Conservation (phyloP, 768 basidiomycete genomes). For the Boletus reticulatus region DNA sequence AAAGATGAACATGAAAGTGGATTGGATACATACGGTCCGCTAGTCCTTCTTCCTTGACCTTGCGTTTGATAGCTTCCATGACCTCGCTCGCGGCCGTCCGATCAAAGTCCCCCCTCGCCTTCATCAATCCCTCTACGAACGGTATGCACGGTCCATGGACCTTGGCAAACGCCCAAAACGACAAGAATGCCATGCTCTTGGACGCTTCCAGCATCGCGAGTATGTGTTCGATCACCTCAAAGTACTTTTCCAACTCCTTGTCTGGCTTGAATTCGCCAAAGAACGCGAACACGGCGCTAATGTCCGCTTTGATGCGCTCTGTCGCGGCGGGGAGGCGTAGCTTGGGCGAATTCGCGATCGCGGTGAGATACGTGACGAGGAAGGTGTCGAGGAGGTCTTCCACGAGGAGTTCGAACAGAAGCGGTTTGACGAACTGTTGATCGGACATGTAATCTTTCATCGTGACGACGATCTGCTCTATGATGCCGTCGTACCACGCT, state of each 20-base stretch:
- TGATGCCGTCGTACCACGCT: conserved; percentile 87
- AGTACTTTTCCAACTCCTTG: conserved; percentile 76
- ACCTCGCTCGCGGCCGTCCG: conserved; percentile 85
- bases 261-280: conserved; percentile 77
- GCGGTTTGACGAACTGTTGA: conserved; percentile 85
- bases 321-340: conserved; percentile 82
- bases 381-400: conserved; percentile 92
- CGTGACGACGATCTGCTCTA: conserved; percentile 89
- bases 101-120: conserved; percentile 86
- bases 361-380: conserved; percentile 86
- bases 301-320: conserved; percentile 81
- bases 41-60: conserved; percentile 86
- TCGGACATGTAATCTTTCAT: conserved; percentile 97
- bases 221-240: conserved; percentile 85
- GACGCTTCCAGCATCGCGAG: conserved; percentile 81
- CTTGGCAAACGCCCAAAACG: conserved; percentile 92
- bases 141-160: conserved; percentile 89
- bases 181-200: conserved; percentile 86
- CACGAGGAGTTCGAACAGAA: conserved; percentile 85
- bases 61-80: conserved; percentile 90
- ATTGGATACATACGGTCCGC: conserved; percentile 66
- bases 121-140: conserved; percentile 90
- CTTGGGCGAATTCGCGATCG: conserved; percentile 79
- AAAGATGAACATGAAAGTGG: background rate
- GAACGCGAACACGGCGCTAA: conserved; percentile 73